These are phyloP conservation scores for Medicago ruthenica DNA, from an alignment of 306 rosid genomes.

Conservation along the genomic window DNA sequence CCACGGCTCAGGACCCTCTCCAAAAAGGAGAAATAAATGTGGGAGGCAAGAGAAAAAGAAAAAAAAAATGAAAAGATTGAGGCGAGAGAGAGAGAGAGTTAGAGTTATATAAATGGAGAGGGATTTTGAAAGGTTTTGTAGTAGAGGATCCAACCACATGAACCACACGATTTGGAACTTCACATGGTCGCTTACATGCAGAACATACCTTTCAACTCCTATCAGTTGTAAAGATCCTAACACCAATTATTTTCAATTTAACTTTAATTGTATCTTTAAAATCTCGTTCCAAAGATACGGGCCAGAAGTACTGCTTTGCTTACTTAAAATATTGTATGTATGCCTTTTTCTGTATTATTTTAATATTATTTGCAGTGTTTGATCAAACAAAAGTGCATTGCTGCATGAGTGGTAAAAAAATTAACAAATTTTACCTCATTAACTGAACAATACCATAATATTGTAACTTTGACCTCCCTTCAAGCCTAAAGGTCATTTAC, in stretches of 20 bases:
- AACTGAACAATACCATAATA: not conserved
- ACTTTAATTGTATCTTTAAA: constrained; percentile 5
- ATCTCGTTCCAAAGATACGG: constrained; percentile 2
- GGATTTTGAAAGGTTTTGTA: not conserved
- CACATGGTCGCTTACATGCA: not conserved
- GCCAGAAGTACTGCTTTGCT: not conserved
- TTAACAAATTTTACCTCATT: not conserved
- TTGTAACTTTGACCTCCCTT: not conserved
- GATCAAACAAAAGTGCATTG: not conserved
- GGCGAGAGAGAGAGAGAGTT: not conserved
- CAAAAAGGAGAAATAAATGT: not conserved
- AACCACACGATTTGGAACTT: constrained; percentile 10
- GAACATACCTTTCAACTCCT: not conserved
- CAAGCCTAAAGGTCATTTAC: constrained; percentile 27
- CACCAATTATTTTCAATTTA: constrained; percentile 29
- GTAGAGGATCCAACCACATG: not conserved
- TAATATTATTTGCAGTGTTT: constrained; percentile 1
- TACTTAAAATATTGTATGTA: not conserved
- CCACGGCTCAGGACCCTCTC: not conserved
- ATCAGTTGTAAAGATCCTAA: not conserved
- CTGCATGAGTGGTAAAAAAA: not conserved
- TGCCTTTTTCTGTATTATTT: not conserved
- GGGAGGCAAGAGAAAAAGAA: not conserved
- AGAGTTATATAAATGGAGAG: not conserved
- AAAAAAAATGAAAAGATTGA: not conserved